A percentile compares a stretch with the other conserved stretches of the same genome.
Evolutionary conservation across 2,329 filamentous ascomycete genomes (phyloP).

Genomic region (Stemphylium beticola): DNA sequence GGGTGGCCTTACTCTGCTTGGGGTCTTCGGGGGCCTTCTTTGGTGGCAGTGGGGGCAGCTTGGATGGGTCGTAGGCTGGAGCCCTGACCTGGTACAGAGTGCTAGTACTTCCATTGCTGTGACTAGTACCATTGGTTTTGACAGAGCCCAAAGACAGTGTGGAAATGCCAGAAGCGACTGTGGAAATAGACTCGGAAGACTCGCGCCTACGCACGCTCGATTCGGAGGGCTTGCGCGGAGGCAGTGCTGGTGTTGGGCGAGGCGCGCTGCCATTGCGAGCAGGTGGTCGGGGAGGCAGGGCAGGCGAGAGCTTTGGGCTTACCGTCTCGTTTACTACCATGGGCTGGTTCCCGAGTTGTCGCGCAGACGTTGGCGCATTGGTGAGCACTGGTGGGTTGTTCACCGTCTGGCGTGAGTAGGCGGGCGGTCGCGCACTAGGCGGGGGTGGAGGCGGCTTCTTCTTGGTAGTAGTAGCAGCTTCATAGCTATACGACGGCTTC

Average conservation of each 20-base stretch:
- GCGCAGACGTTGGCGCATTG: constrained; percentile 42
- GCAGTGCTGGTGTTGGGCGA: constrained; percentile 49
- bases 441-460: constrained; percentile 49
- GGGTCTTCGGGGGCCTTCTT: constrained; percentile 54
- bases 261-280: constrained; percentile 55
- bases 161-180: constrained; percentile 55
- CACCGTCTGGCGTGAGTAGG: constrained; percentile 41
- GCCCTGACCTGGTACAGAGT: constrained; percentile 54
- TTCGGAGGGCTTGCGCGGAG: constrained; percentile 53
- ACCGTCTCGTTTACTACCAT: constrained; percentile 21
- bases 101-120: constrained; percentile 40
- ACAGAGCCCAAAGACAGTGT: constrained; percentile 59
- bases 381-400: constrained; percentile 51
- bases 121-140: constrained; percentile 48
- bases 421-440: constrained; percentile 44
- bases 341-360: constrained; percentile 50
- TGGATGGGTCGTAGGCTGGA: constrained; percentile 62
- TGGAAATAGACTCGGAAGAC: constrained; percentile 59
- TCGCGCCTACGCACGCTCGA: constrained; percentile 41
- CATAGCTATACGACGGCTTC: constrained; percentile 46
- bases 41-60: constrained; percentile 62
- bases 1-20: constrained; percentile 46
- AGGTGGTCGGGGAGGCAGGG: constrained; percentile 51
- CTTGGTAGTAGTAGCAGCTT: constrained; percentile 40
- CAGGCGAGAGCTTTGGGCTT: constrained; percentile 33